These are phyloP conservation scores for Torrubiella hemipterigena DNA, from an alignment of 2,329 filamentous ascomycete genomes.

Conservation along the genomic window DNA sequence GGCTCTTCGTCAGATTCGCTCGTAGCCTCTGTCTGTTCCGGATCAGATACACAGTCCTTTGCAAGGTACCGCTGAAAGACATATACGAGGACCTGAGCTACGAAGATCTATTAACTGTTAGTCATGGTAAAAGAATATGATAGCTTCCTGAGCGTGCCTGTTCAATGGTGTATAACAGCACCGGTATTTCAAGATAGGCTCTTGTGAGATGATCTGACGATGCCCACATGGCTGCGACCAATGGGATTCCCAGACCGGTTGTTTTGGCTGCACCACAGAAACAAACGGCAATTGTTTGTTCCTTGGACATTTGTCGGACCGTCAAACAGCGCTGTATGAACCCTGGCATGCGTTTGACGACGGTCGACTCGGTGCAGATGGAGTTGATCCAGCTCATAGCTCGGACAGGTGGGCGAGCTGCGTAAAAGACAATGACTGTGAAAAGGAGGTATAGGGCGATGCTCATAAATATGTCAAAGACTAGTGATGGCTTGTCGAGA, in stretches of 20 bases:
- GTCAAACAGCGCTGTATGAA: constrained; percentile 25
- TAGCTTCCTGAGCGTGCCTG: constrained; percentile 26
- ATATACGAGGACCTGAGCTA: constrained; percentile 32
- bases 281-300: constrained; percentile 57
- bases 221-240: constrained; percentile 56
- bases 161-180: constrained; percentile 50
- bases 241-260: constrained; percentile 55
- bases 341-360: constrained; percentile 14
- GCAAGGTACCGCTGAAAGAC: constrained; percentile 33
- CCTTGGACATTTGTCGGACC: constrained; percentile 39
- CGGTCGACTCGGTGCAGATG: constrained; percentile 17
- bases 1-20: not conserved
- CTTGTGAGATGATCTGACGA: constrained; percentile 39
- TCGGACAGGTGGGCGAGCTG: constrained; percentile 27
- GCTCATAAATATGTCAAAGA: constrained; percentile 58
- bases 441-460: constrained; percentile 52
- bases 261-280: constrained; percentile 67
- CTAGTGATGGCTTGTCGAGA: constrained; percentile 45
- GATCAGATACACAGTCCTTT: not conserved
- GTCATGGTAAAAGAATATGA: constrained; percentile 6
- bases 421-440: constrained; percentile 46
- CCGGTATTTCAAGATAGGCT: constrained; percentile 50
- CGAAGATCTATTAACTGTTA: constrained; percentile 18
- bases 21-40: not conserved
- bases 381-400: constrained; percentile 21